These are phyloP conservation scores for Hypericum androsaemum DNA, from an alignment of 345 rosid species.

Conservation along the genomic window DNA sequence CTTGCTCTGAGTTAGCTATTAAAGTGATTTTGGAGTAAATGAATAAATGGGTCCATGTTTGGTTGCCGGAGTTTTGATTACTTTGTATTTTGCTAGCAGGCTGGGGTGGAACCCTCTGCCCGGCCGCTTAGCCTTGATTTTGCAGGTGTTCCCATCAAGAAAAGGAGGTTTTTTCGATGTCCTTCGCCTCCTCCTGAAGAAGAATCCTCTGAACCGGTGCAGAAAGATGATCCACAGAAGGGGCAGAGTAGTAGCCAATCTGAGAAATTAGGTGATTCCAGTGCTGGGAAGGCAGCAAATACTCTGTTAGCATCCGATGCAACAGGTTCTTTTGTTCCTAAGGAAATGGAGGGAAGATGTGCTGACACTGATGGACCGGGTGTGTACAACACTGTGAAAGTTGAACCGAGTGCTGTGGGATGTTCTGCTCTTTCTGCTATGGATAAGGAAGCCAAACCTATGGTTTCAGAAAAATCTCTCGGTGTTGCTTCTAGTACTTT, in stretches of 20 bases:
- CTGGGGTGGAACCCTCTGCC: constrained; percentile 35
- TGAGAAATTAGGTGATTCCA: constrained; percentile 20
- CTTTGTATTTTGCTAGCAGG: constrained; percentile 33
- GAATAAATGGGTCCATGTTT: too few relatives aligned
- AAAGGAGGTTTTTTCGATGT: constrained; percentile 50
- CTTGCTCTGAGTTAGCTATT: too few relatives aligned
- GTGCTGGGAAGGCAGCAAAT: constrained; percentile 19
- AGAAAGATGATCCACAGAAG: constrained; percentile 16
- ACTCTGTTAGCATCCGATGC: constrained; percentile 21
- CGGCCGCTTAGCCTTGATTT: constrained; percentile 40
- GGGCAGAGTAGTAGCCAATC: constrained; percentile 15
- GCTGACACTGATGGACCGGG: constrained; percentile 8
- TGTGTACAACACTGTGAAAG: too few relatives aligned
- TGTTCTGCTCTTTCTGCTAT: too few relatives aligned
- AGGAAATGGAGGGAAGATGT: constrained; percentile 12
- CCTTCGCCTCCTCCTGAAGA: constrained; percentile 35
- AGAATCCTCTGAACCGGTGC: constrained; percentile 9
- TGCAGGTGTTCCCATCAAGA: constrained; percentile 74
- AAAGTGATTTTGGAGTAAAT: too few relatives aligned
- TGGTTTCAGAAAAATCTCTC: too few relatives aligned
- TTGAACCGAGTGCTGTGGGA: too few relatives aligned
- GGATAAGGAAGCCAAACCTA: too few relatives aligned
- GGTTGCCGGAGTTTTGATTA: constrained; percentile 14
- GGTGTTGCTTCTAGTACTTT: too few relatives aligned
- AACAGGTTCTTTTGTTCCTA: constrained; percentile 7